A percentile compares a stretch with the other conserved stretches of the same genome.
Evolutionary conservation across 2,329 filamentous ascomycete species (phyloP).

Genomic region (Teratosphaeria zuluensis): DNA sequence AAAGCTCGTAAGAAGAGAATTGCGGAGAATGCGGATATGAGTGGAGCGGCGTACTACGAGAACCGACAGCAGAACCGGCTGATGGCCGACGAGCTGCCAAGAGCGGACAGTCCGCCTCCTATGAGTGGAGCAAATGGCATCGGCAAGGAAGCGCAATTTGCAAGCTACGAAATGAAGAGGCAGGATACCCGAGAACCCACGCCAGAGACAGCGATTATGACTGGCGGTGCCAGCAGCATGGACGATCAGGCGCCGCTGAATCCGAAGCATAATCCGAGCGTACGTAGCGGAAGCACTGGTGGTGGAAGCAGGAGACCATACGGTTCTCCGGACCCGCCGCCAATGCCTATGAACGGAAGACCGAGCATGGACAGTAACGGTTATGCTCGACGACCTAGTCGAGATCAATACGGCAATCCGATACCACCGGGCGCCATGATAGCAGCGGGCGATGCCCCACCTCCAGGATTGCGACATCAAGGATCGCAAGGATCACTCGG

Average conservation of each 20-base stretch:
- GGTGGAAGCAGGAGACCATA: constrained; percentile 24
- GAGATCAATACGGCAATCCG: constrained; percentile 58
- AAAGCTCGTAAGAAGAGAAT: constrained; percentile 91
- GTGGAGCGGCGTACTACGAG: constrained; percentile 77
- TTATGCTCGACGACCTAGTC: constrained; percentile 26
- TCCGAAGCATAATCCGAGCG: constrained; percentile 47
- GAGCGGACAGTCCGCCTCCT: constrained; percentile 46
- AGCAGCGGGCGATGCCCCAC: constrained; percentile 26
- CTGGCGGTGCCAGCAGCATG: constrained; percentile 35
- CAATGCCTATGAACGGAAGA: constrained; percentile 25
- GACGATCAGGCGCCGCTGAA: constrained; percentile 67
- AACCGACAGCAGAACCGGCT: constrained; percentile 33
- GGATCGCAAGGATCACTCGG: constrained; percentile 39
- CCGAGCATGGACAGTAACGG: constrained; percentile 22
- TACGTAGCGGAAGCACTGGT: constrained; percentile 31
- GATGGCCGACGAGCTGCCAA: constrained; percentile 28
- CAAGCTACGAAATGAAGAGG: constrained; percentile 54
- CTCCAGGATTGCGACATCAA: constrained; percentile 38
- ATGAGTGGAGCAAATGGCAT: constrained; percentile 39
- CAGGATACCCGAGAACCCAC: constrained; percentile 32
- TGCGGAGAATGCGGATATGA: constrained; percentile 94
- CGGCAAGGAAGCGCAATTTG: constrained; percentile 44
- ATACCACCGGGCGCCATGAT: constrained; percentile 24
- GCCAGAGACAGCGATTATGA: constrained; percentile 26
- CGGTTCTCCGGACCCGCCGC: constrained; percentile 29